Evolutionary conservation across 202 grass and related monocot genomes (phyloP), one percentile per base, ranked within the genome.

Genomic region (Digitaria exilis): DNA sequence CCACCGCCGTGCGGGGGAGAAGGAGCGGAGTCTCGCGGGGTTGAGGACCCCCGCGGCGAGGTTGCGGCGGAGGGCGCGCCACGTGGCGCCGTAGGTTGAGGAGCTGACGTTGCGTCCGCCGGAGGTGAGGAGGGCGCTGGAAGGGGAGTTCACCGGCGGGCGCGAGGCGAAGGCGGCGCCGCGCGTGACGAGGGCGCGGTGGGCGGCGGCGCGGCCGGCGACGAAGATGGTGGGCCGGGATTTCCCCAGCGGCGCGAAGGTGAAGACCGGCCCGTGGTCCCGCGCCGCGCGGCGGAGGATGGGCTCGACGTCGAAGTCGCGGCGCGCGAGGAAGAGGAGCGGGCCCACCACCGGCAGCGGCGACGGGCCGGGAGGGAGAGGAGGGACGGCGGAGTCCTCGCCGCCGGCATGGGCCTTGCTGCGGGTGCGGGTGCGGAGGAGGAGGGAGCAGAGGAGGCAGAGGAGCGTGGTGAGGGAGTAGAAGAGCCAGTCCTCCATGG

Each of bases 401-500:
- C 41, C 26, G 66, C 19, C 26, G 43, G 26, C 59, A 22, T 32
- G 26, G 43, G 17, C 4, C 44, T 71, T 48, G 69, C 66, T 65
- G 56, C 57, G 57, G 14, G 59, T 28, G 52, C 80, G 75, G 49
- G 62, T 62, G 10, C 62, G 85, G 15, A 84, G 72, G 2, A 93
- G 72, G 28, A 86, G 25, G n/a, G 66, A 79, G 12, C 75, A 69
- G 60, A 87, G 73, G 75, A 89, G 42, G 58, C 86, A 86, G 63
- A 94, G 45, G 2, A 76, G 46, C 9, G 90, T 42, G 46, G 87
- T 83, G 29, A 94, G 72, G 16, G 83, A 67, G 92, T 92, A 85
- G 81, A 92, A 92, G 68, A 92, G 66, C 89, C 92, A 92, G 67
- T 92, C 92, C 68, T 92, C 89, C 92, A 94, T 94, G 75, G 85